Evolutionary conservation across 2,329 filamentous ascomycete genomes (phyloP), one percentile per base, ranked within the genome.

Genomic region (Domatiomyces catenatus): DNA sequence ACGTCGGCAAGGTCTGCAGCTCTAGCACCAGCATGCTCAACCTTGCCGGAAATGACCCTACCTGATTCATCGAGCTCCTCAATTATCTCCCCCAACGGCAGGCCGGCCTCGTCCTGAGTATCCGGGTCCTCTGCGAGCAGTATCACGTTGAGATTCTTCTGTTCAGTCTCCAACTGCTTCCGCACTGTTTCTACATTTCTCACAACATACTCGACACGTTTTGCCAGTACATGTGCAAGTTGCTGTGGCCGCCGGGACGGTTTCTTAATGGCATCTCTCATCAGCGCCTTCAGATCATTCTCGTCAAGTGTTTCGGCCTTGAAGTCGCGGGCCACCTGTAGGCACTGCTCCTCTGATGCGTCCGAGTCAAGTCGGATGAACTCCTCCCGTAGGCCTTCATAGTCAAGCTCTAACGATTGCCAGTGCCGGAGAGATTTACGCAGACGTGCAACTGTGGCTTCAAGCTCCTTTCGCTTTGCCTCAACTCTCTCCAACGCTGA

Each of bases 1-100:
- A 81, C 77, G 48, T 90, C 80, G 15, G 84, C 64, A 3, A 95
- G 71, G 57, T 84, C 77, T 7, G 79, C 72, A 17, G 84, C 77
- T 12, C 75, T 71, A 48, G 83, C 77, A 5, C 81, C 83, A 0
- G 87, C 83, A n/a, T 70, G 77, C 39, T 80, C 77, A 26, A 83
- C 69, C 50, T 71, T 76, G 58, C 76, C 80, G 0, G 79, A 84
- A 47, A 94, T 67, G 3, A 96, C 76, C 61, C 94, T 92, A 50
- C 82, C 92, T 8, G 94, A 79, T 7, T 95, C 89, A 62, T 96
- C 92, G 20, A 96, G 72, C 68, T 94, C 80, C 67, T 98, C 92
- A 50, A 87, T 73, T 57, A 98, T 96, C 60, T 96, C 92, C 28
- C 84, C 89, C 52, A 96, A 77, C 0, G 88, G 85, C 48, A 88